Evolutionary conservation across 768 basidiomycete species (phyloP), one percentile per base, ranked within the genome.

Genomic region (Naematelia aurantialba): DNA sequence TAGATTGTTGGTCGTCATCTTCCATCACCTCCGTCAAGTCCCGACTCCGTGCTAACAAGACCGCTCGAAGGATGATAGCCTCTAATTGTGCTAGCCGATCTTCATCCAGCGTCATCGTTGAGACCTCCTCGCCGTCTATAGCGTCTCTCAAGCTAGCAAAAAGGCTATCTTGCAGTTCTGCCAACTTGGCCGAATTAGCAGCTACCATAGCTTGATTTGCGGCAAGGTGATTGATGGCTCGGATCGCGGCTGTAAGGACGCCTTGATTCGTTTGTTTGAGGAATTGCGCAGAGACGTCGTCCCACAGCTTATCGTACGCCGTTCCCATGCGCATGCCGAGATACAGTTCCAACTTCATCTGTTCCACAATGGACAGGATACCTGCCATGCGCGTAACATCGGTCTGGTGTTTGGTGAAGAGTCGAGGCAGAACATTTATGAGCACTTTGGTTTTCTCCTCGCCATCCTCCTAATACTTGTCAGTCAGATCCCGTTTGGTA

Each of bases 391-490:
- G 85, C 45, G 81, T 83, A 52, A 85, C 84, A 77, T 94, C 90
- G 1, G 89, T 86, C 76, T 98, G 92, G 75, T 98, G 87, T 73
- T 94, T 96, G 73, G 91, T 84, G 75, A 97, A 90, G 17, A 98
- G 80, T 44, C 85, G 81, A 0, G 93, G 92, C 1, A 98, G 80
- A 1, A 85, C 86, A 61, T 91, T 90, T 74, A 97, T 96, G 29
- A 99, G 78, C 4, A 85, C 86, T 11, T 91, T 86, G 0, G 92
- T 91, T 60, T 90, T 83, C 61, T 89, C 74, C 14, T 74, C 65
- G 13, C 75, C 69, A 10, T 78, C 76, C 14, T 77, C 76, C 14
- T 67, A 67, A 55, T 78, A 62, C 39, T 66, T 61, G 53, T 69
- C 49, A 65, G 68, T 51, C 27, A 42, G 14, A 14, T n/a, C 5